Conservation (phyloP, 176 grass and related monocot genomes). For the Rhynchospora pubera region DNA sequence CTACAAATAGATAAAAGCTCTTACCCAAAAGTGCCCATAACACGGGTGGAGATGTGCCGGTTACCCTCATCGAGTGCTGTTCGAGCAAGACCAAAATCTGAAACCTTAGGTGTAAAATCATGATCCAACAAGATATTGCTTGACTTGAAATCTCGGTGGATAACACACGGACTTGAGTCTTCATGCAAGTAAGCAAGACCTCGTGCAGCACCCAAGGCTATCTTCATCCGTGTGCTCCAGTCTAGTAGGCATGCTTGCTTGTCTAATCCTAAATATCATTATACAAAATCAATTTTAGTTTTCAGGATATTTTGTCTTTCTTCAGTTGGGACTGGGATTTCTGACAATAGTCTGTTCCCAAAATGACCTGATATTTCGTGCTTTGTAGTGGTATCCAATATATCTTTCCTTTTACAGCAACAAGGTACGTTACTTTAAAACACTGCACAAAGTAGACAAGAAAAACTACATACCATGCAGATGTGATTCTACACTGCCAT, state of each 20-base stretch:
- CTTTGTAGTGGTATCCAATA: neutral
- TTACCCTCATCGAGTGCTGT: slow-evolving; percentile 71
- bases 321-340: neutral
- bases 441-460: neutral
- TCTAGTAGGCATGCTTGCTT: slow-evolving; percentile 58
- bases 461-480: slow-evolving; percentile 62
- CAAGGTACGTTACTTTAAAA: neutral
- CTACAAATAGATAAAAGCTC: neutral
- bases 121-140: slow-evolving; percentile 94
- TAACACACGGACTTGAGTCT: slow-evolving; percentile 93
- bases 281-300: slow-evolving; percentile 3
- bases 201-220: slow-evolving; percentile 80
- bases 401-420: neutral
- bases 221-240: slow-evolving; percentile 89
- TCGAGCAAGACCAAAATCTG: slow-evolving; percentile 90
- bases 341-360: neutral
- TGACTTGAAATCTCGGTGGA: slow-evolving; percentile 96
- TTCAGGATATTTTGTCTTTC: slow-evolving; percentile 7
- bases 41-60: slow-evolving; percentile 84
- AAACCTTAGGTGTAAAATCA: slow-evolving; percentile 93
- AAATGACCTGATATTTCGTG: neutral
- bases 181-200: slow-evolving; percentile 93
- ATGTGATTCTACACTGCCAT: slow-evolving; percentile 95
- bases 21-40: slow-evolving; percentile 98
- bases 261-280: slow-evolving; percentile 44